Evolutionary conservation across 2,329 filamentous ascomycete genomes (phyloP), one percentile per base, ranked within the genome.

Genomic region (Cladosporium sp.): DNA sequence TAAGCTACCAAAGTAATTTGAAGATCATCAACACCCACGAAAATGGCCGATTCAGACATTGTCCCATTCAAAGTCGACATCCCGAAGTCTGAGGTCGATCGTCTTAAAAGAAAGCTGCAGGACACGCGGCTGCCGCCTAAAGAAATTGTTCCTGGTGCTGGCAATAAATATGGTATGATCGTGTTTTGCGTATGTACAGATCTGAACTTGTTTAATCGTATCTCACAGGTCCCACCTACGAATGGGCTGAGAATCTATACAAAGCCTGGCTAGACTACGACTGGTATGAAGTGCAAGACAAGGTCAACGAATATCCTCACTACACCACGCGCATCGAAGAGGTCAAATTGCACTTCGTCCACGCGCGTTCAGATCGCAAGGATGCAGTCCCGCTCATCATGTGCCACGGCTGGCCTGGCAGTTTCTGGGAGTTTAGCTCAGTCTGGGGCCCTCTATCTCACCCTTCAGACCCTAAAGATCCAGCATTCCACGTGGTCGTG

Each of bases 401-500:
- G 34, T 63, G 76, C 1, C 75, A 79, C 62, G 77, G 76, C 34
- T 80, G 75, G 77, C 76, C 76, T 2, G 76, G 76, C 4, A 74
- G 71, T 1, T 78, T 79, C 57, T 73, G 74, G 61, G 77, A 80
- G 60, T 77, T 77, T 62, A 73, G 65, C 47, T 74, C 72, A 59
- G 70, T 76, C 17, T 75, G 75, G 62, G 61, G 69, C 51, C 65
- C 71, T 25, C 61, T 78, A 1, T 64, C 72, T 3, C 59, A 69
- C 9, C 60, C 55, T 15, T 77, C 72, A 1, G 54, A 65, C 3
- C 58, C 64, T 20, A 17, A 56, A n/a, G 58, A 62, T 12, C 63
- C 61, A 2, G 73, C 78, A 0, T 87, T 86, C 64, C 78, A 86
- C 60, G 73, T 85, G 11, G 79, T 87, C 0, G 82, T 82, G 0